Evolutionary conservation across 2,329 filamentous ascomycete species (phyloP), one percentile per base, ranked within the genome.

Genomic region (Blumeria graminis): DNA sequence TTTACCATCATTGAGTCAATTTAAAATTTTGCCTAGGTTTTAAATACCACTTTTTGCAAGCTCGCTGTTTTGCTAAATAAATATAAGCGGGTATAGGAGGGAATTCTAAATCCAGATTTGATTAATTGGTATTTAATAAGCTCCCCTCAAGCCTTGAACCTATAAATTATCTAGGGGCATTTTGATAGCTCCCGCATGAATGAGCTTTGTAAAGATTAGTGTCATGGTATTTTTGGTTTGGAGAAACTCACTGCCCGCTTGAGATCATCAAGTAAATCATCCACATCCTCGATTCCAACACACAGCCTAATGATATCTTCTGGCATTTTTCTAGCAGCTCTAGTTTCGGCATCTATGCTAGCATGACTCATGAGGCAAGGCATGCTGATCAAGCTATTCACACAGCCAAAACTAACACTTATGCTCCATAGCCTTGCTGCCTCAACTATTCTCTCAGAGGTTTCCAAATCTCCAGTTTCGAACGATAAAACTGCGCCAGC

Each of bases 341-440:
- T 76, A 55, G 89, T 96, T 73, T 94, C 94, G 58, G 88, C 86
- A 67, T 96, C 92, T 65, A 98, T 98, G 67, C 87, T 94, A 41
- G 92, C 92, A 70, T 98, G 92, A 70, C 90, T 96, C 93, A 98
- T 98, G 65, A 90, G 88, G 71, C 92, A 98, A 8, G 92, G 90
- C 90, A 98, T 95, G 72, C 89, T 95, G 70, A 98, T 98, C 68
- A 98, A 73, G 67, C 86, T 94, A 72, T 98, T 98, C 62, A 98
- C 92, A 68, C 92, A 96, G 52, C 92, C 92, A 67, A 98, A 98
- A 66, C 87, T 94, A 58, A 98, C 92, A 62, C 86, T 93, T 63
- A 98, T 98, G 36, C 85, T 88, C 81, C 87, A 98, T 35, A 98
- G 74, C 61, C 85, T 80, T 1, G 92, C 86, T 34, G 85, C 86